Base-by-base conservation (phyloP, 1,284 basidiomycete genomes). In the Cutaneotrichosporon cutaneum region DNA sequence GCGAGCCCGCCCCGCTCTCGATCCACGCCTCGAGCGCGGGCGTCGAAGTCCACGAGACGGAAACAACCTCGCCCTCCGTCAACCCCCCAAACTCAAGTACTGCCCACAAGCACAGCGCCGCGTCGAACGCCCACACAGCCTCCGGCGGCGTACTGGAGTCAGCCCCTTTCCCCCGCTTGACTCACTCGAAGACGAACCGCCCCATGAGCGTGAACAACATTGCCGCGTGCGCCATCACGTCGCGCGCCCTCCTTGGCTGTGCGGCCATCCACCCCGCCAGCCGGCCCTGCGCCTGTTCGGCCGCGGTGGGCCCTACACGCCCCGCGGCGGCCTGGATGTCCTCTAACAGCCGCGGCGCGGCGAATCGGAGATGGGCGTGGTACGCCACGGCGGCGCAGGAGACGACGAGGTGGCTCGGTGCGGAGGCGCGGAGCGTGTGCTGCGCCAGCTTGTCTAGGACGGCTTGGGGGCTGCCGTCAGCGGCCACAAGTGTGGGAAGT, bases 321-420 rank as follows among this genome's bases (percentile, higher is more conserved):
- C 70, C 70, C 4, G 70, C 70, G 1, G 68, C 70, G 4, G 64
- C 36, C 56, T 70, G 70, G 54, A 71, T 52, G 24, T 56, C 42
- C 18, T 70, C 64, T 13, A 70, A n/a, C 24, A 70, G 54, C 2
- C 66, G 66, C 0, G 53, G 24, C 8, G 54, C 54, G 1, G 65
- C 60, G 56, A 70, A 69, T 10, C 60, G 54, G 24, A 71, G 36
- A 36, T 68, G 68, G 5, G 66, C 48, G 50, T 71, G 70, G 56
- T 70, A 60, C 18, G 68, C 64, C 2, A 69, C 58, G 1, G 68
- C 70, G 0, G 67, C 59, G 47, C 70, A 70, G 10, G 63, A 66
- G 14, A 70, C 54, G 14, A 63, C 56, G 4, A 66, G 65, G 22
- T 60, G 60, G 1, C 64, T 61, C 3, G 68, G 66, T 2, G 58